Evolutionary conservation across 495 filamentous ascomycete genomes (phyloP).

Genomic region (Daldinia vernicosa): DNA sequence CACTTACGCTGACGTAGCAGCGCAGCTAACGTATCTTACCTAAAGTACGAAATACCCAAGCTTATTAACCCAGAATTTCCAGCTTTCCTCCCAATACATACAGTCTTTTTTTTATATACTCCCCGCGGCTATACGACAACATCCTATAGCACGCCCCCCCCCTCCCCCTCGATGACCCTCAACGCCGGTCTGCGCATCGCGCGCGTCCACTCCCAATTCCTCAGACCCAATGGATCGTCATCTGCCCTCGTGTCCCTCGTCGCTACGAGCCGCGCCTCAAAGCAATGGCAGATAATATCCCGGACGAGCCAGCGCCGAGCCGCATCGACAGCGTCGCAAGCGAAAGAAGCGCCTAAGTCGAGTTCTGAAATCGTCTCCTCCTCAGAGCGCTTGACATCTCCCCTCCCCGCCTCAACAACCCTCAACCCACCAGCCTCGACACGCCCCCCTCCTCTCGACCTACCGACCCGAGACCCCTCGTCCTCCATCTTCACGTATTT

Average conservation of each 20-base stretch:
- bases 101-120: background rate
- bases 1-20: background rate
- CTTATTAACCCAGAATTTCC: slow-evolving; percentile 3
- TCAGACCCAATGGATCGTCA: background rate
- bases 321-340: slow-evolving; percentile 12
- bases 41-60: background rate
- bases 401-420: slow-evolving; percentile 20
- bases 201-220: slow-evolving; percentile 15
- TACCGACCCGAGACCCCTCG: slow-evolving; percentile 55
- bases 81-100: background rate
- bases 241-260: background rate
- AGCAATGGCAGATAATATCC: background rate
- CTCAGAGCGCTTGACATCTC: background rate
- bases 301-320: background rate
- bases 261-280: slow-evolving; percentile 3
- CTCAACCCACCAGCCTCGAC: slow-evolving; percentile 69
- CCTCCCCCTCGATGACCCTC: slow-evolving; percentile 8
- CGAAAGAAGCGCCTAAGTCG: slow-evolving; percentile 4
- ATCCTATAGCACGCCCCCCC: background rate
- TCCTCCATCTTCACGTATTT: slow-evolving; percentile 56
- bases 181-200: slow-evolving; percentile 28
- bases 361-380: slow-evolving; percentile 11
- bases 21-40: background rate
- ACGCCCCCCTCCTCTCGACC: slow-evolving; percentile 64
- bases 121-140: background rate